Conservation (phyloP, 257 asterid species). For the Lycium ferocissimum region DNA sequence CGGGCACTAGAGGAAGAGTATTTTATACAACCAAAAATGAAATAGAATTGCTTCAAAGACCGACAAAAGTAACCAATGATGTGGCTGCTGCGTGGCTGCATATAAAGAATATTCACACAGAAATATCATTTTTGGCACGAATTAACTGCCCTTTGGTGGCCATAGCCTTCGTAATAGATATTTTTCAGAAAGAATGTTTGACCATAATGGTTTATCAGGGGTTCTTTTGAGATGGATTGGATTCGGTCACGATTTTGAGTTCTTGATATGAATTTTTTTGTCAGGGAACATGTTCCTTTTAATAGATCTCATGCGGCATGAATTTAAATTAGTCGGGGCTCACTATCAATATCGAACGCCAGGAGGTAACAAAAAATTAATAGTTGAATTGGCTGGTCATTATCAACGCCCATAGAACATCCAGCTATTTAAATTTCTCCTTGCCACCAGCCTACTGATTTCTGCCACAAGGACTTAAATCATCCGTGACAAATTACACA, state of each 20-base stretch:
- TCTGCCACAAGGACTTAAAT: no score
- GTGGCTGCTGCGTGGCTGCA: background rate
- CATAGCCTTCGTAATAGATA: background rate
- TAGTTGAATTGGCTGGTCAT: background rate
- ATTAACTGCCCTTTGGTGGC: background rate
- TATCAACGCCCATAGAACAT: background rate
- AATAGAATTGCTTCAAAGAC: background rate
- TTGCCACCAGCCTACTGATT: no score
- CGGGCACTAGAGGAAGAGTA: background rate
- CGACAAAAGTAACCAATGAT: background rate
- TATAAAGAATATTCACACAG: background rate
- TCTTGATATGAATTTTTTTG: background rate
- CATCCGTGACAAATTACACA: no score
- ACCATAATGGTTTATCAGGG: no score
- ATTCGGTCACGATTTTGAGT: no score
- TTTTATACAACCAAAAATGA: background rate
- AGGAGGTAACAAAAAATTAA: background rate
- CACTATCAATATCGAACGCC: no score
- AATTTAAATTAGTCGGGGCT: no score
- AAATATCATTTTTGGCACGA: background rate
- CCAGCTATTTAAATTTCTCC: background rate
- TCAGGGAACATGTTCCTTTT: background rate
- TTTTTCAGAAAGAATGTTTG: background rate
- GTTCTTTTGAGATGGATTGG: no score
- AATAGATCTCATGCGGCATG: no score